Conservation (phyloP, 2,329 filamentous ascomycete genomes). For the Escovopsis weberi region DNA sequence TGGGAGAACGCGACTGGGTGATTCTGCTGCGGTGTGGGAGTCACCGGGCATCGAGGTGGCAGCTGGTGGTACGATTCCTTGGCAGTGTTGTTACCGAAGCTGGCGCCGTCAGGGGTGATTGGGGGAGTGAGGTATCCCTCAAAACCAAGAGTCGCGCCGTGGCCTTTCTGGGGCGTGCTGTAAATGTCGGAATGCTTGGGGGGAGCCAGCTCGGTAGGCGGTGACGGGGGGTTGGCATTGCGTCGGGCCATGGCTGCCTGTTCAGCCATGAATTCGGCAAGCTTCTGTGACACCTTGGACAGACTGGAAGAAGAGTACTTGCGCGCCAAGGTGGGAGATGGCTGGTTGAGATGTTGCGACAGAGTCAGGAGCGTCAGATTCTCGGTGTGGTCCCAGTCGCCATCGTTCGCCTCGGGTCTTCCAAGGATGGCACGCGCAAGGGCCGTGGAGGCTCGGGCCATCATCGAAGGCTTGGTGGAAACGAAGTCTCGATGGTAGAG, state of each 20-base stretch:
- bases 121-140: conserved; percentile 74
- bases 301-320: conserved; percentile 43
- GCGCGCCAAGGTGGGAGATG: conserved; percentile 41
- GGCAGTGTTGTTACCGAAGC: conserved; percentile 31
- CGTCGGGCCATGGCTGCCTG: conserved; percentile 41
- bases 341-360: conserved; percentile 44
- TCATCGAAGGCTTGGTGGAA: conserved; percentile 75
- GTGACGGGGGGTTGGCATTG: conserved; percentile 40
- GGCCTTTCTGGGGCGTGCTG: conserved; percentile 66
- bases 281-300: conserved; percentile 38
- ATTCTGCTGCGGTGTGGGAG: conserved; percentile 40
- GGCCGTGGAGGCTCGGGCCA: conserved; percentile 76
- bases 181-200: conserved; percentile 47
- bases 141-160: conserved; percentile 46
- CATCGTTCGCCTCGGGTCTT: conserved; percentile 59
- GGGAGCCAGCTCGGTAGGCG: conserved; percentile 35
- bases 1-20: conserved; percentile 18
- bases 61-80: conserved; percentile 34
- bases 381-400: conserved; percentile 63
- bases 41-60: conserved; percentile 45
- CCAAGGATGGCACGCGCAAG: conserved; percentile 76
- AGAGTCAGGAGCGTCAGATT: conserved; percentile 48
- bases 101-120: conserved; percentile 62
- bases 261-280: conserved; percentile 44
- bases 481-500: conserved; percentile 97